Evolutionary conservation across 1,139 yeast species (phyloP), one percentile per base, ranked within the genome.

Genomic region (Pichia sp.): DNA sequence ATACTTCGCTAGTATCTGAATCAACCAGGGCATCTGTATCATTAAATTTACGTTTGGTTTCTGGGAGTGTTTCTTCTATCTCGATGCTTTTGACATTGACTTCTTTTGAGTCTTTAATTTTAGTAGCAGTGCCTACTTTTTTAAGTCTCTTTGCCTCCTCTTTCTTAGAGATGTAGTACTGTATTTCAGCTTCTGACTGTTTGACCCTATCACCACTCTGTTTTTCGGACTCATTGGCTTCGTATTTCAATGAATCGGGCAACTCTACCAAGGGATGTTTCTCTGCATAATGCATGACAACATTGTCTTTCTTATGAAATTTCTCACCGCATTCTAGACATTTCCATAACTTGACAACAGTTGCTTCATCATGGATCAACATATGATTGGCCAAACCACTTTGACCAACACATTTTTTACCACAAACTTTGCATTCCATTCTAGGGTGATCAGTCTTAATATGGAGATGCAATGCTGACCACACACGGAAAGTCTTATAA

Each of bases 381-480:
- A 82, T 77, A 56, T 88, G 96, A 63, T 82, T 75, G 23, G 69
- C 65, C 41, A 85, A 62, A 47, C 89, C 93, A 31, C 69, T 68
- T 33, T 72, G 75, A 17, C 94, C 95, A 11, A 83, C 80, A 66
- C 91, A 83, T 5, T 74, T 77, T 55, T 77, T 81, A 12, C 77
- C 79, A 66, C 96, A 88, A 1, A 74, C 52, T 1, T 64, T 52
- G 63, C 96, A 86, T 38, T 68, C 68, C 28, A 81, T 53, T 54
- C 77, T 77, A 10, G 91, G 89, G 60, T 88, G 96, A 28, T 72
- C 80, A 1, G 75, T 71, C 50, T 79, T 82, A 39, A 77, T 66
- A 60, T 89, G 97, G 9, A 71, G 60, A 53, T 81, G 91, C 32
- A 86, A 64, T 1, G 80, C 82, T 1, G 86, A 74, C 93, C 95